phyloP scores from a whole-genome alignment of 148 eudicot genomes.

The Pharnaceum exiguum region DNA sequence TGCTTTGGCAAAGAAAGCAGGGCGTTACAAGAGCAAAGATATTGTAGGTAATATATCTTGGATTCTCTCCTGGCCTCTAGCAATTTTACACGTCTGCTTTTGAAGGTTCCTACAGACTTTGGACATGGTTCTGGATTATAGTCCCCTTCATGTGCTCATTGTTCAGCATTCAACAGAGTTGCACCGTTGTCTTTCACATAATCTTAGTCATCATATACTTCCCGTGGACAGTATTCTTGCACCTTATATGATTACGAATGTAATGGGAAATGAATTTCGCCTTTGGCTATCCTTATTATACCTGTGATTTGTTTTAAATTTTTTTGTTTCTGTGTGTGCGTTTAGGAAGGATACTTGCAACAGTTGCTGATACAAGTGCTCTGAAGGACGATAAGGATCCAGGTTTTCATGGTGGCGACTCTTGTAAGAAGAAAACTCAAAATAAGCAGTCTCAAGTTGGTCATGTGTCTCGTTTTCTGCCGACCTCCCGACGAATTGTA shows the following conservation, averaged over 20 bases:
- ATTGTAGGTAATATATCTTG: slow-evolving; percentile 78
- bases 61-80: not conserved
- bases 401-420: slow-evolving; percentile 20
- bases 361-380: slow-evolving; percentile 34
- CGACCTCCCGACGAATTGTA: slow-evolving; percentile 92
- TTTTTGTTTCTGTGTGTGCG: too few species aligned
- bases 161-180: too few species aligned
- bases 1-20: slow-evolving; percentile 84
- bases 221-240: too few species aligned
- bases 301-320: not conserved
- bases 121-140: not conserved
- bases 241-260: too few species aligned
- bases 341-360: slow-evolving; percentile 82
- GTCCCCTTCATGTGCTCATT: too few species aligned
- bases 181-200: too few species aligned
- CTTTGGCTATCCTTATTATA: not conserved
- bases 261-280: not conserved
- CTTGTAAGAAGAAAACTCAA: slow-evolving; percentile 18
- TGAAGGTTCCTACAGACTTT: too few species aligned
- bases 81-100: not conserved
- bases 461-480: slow-evolving; percentile 70
- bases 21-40: slow-evolving; percentile 96
- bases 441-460: slow-evolving; percentile 24
- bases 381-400: slow-evolving; percentile 21
- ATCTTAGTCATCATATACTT: too few species aligned